Conservation (phyloP, 768 basidiomycete species). For the Lyophyllum semitale region DNA sequence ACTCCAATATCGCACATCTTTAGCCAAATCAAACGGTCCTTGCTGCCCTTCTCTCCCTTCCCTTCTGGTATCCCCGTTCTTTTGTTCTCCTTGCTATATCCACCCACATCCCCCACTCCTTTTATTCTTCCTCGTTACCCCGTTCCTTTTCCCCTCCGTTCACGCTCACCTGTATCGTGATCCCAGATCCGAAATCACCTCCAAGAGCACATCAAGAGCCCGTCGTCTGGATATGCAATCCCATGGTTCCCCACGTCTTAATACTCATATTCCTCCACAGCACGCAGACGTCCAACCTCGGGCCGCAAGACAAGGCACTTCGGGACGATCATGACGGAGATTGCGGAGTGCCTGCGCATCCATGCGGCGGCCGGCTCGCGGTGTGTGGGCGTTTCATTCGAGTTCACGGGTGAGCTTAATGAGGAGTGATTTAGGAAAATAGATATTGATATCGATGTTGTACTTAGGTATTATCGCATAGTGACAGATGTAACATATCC, state of each 20-base stretch:
- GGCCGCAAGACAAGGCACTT: slow-evolving; percentile 93
- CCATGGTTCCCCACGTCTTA: slow-evolving; percentile 54
- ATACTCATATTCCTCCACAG: slow-evolving; percentile 34
- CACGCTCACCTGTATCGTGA: not conserved
- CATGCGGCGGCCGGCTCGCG: slow-evolving; percentile 75
- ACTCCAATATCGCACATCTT: not conserved
- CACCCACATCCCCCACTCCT: not conserved
- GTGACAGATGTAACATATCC: too few species aligned
- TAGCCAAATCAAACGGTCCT: slow-evolving; percentile 2
- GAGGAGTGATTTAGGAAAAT: slow-evolving; percentile 91
- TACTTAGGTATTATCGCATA: too few species aligned
- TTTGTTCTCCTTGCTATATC: not conserved
- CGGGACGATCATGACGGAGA: slow-evolving; percentile 84
- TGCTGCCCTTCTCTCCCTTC: too few species aligned
- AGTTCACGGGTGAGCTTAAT: slow-evolving; percentile 90
- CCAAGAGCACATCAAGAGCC: slow-evolving; percentile 80
- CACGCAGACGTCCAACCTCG: slow-evolving; percentile 75
- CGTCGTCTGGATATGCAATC: slow-evolving; percentile 94
- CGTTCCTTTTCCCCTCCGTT: not conserved
- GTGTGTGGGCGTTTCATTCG: slow-evolving; percentile 83
- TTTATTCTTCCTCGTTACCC: not conserved
- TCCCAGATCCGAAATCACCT: slow-evolving; percentile 72
- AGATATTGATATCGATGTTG: too few species aligned
- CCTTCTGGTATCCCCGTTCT: too few species aligned
- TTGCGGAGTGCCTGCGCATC: slow-evolving; percentile 79